Base-by-base conservation (phyloP, 129 eudicot species). In the Escallonia herrerae region DNA sequence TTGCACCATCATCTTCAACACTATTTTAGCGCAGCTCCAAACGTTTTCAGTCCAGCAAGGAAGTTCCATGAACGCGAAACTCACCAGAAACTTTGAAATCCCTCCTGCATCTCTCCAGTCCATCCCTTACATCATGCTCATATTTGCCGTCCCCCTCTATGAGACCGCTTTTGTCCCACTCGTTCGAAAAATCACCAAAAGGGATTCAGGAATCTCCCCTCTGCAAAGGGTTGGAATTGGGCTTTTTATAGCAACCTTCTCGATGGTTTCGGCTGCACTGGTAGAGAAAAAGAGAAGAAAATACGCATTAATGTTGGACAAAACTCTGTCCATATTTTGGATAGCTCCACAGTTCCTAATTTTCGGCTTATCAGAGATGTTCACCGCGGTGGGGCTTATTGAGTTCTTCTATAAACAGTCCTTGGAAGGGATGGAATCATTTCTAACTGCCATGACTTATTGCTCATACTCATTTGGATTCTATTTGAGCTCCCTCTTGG, bases 41-140 rank as follows among this genome's bases (percentile, higher is more conserved):
- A 89, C 96, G 56, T 89, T 89, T 64, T 85, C 93, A 13, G 93
- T 89, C 66, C 89, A 85, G 72, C 96, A 89, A 79, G 96, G 90
- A 8, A 75, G 80, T 45, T 15, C 62, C 43, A 85, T 89, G 93
- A 78, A 89, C 68, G 51, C 84, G 4, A 77, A 66, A 37, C 80
- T 89, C 66, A 67, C 93, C 7, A 42, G 44, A 54, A 82, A 71
- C 67, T 80, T 89, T 74, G 77, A 65, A 69, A 78, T 85, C 74
- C 96, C 96, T 3, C 96, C 94, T 0, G 96, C 96, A 7, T 89
- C 96, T 39, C 93, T 89, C 64, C 93, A 85, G 66, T 68, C 93
- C 62, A 85, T 89, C 15, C 90, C 96, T 11, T 85, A 85, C 58
- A 58, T 85, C 14, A 82, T 85, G 85, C 81, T 89, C 40, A 85